Base-by-base conservation (phyloP, 108 stramenopile genomes). In the Cyclotella choctawhatcheeana region DNA sequence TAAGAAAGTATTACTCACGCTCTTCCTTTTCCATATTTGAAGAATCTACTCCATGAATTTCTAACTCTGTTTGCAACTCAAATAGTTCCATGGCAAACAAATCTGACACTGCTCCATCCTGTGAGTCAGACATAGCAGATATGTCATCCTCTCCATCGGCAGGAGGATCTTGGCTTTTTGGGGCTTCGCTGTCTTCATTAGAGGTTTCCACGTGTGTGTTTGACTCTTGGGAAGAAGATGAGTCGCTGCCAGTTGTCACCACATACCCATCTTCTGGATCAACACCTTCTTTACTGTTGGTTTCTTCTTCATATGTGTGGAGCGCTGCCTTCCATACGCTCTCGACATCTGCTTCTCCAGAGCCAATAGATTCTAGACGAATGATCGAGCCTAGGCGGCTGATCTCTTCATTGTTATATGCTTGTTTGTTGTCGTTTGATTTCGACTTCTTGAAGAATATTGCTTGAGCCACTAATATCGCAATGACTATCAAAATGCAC, bases 251-350 rank as follows among this genome's bases (percentile, higher is more conserved):
- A 1, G 27, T 24, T 40, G 37, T 12, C 1, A 56, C 55, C 14
- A 56, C 55, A 31, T 6, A 56, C 12, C 13, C 29, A 7, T 30
- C 55, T 14, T 31, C 1, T 1, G 55, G 55, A n/a, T 30, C 55
- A 60, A 40, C 3, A 22, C 1, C 32, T 14, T 5, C 22, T 63
- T 30, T 45, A 29, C 32, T 35, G 40, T 34, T 31, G 16, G n/a
- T n/a, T n/a, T n/a, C n/a, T n/a, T n/a, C n/a, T 7, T 66, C 79
- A 16, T 67, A 80, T 5, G 54, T 56, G 47, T 58, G 0, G 1
- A 64, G 52, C 0, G 79, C 66, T 52, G 64, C 64, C 48, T 62
- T 50, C 79, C 79, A 80, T 25, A 50, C 58, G 50, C 73, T 48
- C 44, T 69, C 72, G 26, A 69, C 67, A 51, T 70, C 48, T 20